Conservation (phyloP, 1,139 yeast genomes). For the Saccharomyces hybrid region DNA sequence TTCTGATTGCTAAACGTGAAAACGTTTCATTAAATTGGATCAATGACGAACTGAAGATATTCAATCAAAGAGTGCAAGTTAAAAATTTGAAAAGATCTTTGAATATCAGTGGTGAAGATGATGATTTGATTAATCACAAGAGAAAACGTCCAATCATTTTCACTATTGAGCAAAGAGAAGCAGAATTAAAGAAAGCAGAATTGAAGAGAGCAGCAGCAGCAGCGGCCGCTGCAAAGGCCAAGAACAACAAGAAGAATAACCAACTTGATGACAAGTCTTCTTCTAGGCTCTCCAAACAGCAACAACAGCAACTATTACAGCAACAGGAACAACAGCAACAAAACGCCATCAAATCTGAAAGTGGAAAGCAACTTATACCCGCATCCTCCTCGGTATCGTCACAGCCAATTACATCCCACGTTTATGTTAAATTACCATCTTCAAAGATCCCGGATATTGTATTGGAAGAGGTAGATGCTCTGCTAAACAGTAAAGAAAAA, state of each 20-base stretch:
- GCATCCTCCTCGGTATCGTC: conserved; percentile 15
- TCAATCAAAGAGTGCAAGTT: conserved; percentile 52
- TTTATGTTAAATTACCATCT: conserved; percentile 80
- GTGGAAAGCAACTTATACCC: conserved; percentile 4
- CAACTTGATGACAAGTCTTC: conserved; percentile 1
- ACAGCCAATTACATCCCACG: conserved; percentile 41
- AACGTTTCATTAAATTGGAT: conserved; percentile 34
- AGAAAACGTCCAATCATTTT: conserved; percentile 44
- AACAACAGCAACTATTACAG: conserved; percentile 9
- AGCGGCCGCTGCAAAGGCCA: conserved; percentile 11
- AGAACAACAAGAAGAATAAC: conserved; percentile 14
- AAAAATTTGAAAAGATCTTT: conserved; percentile 68
- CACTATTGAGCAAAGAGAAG: conserved; percentile 28
- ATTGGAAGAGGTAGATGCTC: conserved; percentile 70
- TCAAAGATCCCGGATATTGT: conserved; percentile 93
- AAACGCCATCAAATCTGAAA: conserved; percentile 1
- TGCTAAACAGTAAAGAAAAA: conserved; percentile 66
- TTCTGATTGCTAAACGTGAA: conserved; percentile 63
- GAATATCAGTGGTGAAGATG: conserved; percentile 79
- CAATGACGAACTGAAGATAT: conserved; percentile 17
- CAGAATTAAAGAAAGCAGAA: conserved; percentile 11
- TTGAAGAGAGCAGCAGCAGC: conserved; percentile 12
- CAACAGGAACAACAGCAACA: conserved; percentile 13
- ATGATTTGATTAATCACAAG: conserved; percentile 71
- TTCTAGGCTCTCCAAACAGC: conserved; percentile 4